Evolutionary conservation across 2,329 filamentous ascomycete species (phyloP).

Genomic region (Microdochium paspali): DNA sequence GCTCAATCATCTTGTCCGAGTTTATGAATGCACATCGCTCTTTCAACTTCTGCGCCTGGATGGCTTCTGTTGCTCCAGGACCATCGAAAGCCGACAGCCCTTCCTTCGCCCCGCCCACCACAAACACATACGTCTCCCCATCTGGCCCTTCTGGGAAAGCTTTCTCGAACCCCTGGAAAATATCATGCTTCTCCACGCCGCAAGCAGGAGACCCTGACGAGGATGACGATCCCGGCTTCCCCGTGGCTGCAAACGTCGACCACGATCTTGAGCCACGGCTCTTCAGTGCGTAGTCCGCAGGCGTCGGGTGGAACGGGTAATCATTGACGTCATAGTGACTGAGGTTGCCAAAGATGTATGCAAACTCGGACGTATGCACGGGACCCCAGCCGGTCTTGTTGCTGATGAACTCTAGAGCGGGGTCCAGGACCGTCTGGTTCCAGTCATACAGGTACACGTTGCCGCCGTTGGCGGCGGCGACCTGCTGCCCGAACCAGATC

Average conservation of each 20-base stretch:
- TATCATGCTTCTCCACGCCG: conserved; percentile 16
- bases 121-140: conserved; percentile 23
- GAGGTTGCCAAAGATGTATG: conserved; percentile 39
- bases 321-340: conserved; percentile 29
- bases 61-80: conserved; percentile 17
- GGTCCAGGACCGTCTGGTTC: conserved; percentile 44
- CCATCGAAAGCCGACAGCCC: conserved; percentile 30
- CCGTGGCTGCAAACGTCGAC: conserved; percentile 32
- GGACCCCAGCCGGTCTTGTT: conserved; percentile 30
- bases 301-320: conserved; percentile 24
- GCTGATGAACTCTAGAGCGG: conserved; percentile 23
- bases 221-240: no score
- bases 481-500: conserved; percentile 27
- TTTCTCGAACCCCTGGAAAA: conserved; percentile 28
- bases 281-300: conserved; percentile 28
- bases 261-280: conserved; percentile 33
- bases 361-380: conserved; percentile 42
- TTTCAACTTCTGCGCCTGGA: conserved; percentile 29
- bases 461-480: conserved; percentile 20
- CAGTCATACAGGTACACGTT: conserved; percentile 38
- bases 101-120: conserved; percentile 33
- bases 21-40: conserved; percentile 39
- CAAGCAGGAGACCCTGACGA: background rate
- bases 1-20: conserved; percentile 29
- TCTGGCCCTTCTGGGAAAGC: conserved; percentile 18